A percentile compares a stretch with the other conserved stretches of the same genome.
Conservation (phyloP, 2,329 filamentous ascomycete genomes). For the Zopfia rhizophila region DNA sequence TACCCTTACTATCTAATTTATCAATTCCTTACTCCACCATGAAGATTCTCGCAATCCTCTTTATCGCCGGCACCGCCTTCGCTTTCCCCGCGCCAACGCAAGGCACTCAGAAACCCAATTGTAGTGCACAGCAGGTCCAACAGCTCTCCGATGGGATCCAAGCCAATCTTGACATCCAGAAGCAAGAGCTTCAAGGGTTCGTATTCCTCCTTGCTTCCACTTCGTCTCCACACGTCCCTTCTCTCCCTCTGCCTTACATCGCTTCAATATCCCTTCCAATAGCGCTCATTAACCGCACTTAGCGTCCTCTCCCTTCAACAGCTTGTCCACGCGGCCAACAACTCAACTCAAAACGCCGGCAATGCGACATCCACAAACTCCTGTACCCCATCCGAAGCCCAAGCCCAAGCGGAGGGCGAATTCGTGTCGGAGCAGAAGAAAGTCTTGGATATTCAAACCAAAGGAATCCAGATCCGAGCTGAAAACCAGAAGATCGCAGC, state of each 20-base stretch:
- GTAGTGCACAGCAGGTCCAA: background rate
- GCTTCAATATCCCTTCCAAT: background rate
- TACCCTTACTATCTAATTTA: too few relatives aligned
- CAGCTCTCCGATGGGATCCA: conserved; percentile 29
- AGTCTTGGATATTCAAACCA: conserved; percentile 24
- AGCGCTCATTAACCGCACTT: too few relatives aligned
- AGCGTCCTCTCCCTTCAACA: conserved; percentile 23
- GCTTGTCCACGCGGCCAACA: background rate
- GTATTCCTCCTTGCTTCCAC: too few relatives aligned
- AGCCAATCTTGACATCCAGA: conserved; percentile 33
- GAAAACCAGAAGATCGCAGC: conserved; percentile 32
- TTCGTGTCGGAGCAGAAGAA: conserved; percentile 18
- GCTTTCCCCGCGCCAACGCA: conserved; percentile 2
- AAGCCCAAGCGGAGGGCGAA: too few relatives aligned
- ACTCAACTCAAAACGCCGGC: background rate
- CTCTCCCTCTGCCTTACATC: too few relatives aligned
- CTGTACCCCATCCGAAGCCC: too few relatives aligned
- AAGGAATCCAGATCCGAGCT: conserved; percentile 30
- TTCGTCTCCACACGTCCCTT: background rate
- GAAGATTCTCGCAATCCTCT: background rate
- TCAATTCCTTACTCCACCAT: too few relatives aligned
- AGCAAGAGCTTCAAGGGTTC: conserved; percentile 31
- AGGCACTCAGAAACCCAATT: too few relatives aligned
- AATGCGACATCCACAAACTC: background rate
- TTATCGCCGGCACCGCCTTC: background rate